Conservation (phyloP, 352 stramenopile species). For the Plasmopara halstedii region DNA sequence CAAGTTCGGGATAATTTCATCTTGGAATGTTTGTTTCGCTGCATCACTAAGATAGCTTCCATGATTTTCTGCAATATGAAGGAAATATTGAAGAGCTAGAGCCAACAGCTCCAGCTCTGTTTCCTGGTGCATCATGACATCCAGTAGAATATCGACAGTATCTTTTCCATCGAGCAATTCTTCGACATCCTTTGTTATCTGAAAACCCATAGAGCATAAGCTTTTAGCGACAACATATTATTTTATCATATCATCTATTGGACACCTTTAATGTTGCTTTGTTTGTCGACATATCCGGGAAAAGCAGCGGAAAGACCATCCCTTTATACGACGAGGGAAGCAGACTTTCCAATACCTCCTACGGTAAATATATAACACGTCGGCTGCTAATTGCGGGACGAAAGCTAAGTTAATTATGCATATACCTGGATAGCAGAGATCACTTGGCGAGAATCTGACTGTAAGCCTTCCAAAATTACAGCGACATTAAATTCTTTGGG, state of each 20-base stretch:
- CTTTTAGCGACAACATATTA: constrained; percentile 3
- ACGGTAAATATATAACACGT: constrained; percentile 1
- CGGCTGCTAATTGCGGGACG: background rate
- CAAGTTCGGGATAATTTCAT: constrained; percentile 49
- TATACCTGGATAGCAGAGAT: constrained; percentile 67
- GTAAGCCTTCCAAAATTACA: constrained; percentile 72
- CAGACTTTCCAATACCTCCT: constrained; percentile 79
- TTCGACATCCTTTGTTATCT: constrained; percentile 57
- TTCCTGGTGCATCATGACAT: constrained; percentile 61
- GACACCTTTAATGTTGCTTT: constrained; percentile 53
- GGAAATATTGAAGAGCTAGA: constrained; percentile 74
- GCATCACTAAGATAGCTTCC: constrained; percentile 25
- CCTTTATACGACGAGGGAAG: constrained; percentile 66
- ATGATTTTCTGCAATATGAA: constrained; percentile 66
- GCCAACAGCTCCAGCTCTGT: constrained; percentile 58
- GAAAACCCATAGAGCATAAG: background rate
- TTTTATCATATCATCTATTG: background rate
- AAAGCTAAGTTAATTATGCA: background rate
- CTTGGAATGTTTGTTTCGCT: constrained; percentile 36
- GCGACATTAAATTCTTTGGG: constrained; percentile 76
- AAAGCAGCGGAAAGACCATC: constrained; percentile 64
- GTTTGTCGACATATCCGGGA: constrained; percentile 40
- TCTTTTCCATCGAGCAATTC: constrained; percentile 38
- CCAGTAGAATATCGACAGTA: constrained; percentile 56
- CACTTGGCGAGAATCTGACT: constrained; percentile 65